Evolutionary conservation across 768 basidiomycete genomes (phyloP).

Genomic region (Paxillus ammoniavirescens): DNA sequence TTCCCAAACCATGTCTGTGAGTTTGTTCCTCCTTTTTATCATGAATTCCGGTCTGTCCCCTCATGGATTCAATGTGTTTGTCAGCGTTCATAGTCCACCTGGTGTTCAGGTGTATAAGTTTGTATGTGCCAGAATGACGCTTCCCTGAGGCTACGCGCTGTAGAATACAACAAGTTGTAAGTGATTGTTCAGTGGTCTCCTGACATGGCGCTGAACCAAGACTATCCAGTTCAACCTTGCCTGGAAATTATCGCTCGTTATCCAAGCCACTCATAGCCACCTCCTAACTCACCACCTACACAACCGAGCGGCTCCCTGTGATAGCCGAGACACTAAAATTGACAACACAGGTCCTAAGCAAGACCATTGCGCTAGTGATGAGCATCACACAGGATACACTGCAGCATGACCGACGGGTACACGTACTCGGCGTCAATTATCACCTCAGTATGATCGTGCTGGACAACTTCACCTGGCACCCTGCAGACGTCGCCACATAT

Average conservation of each 20-base stretch:
- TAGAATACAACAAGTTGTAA: too few species aligned
- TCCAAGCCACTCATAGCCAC: conserved; percentile 18
- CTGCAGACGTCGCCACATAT: conserved; percentile 2
- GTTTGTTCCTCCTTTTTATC: too few species aligned
- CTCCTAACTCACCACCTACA: conserved; percentile 27
- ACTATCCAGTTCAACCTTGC: too few species aligned
- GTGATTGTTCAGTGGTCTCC: too few species aligned
- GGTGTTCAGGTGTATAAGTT: conserved; percentile 9
- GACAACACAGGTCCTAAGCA: neutral
- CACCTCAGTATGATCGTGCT: conserved; percentile 22
- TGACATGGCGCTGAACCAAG: too few species aligned
- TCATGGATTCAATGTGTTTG: neutral
- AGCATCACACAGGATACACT: too few species aligned
- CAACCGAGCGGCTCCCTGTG: conserved; percentile 31
- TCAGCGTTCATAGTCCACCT: conserved; percentile 7
- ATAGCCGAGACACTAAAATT: too few species aligned
- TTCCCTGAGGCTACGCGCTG: conserved; percentile 12
- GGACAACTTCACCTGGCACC: conserved; percentile 3
- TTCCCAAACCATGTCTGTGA: too few species aligned
- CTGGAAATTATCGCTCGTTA: conserved; percentile 24
- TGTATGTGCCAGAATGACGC: neutral
- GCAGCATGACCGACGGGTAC: neutral
- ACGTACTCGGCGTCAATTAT: conserved; percentile 27
- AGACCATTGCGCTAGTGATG: neutral
- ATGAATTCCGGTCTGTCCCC: neutral